Percentiles rank a stretch among this genome's conserved stretches.
phyloP scores from a whole-genome alignment of 2,329 filamentous ascomycete species.

The Periconia digitata region DNA sequence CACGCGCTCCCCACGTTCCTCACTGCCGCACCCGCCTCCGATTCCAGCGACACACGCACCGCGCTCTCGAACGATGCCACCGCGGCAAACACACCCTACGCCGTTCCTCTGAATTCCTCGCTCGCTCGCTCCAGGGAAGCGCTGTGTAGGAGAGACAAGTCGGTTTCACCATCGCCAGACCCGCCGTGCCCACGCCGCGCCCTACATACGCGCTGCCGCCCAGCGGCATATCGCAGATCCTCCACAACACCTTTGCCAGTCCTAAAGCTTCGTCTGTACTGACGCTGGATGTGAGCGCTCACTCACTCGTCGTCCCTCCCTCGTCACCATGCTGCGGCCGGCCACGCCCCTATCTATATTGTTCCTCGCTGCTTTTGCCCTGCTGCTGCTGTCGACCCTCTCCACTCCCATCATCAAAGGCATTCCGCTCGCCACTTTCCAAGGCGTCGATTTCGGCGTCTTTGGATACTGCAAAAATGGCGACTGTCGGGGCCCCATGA shows the following conservation, averaged over 20 bases:
- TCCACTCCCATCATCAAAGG: constrained; percentile 85
- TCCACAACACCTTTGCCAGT: constrained; percentile 18
- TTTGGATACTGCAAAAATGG: constrained; percentile 78
- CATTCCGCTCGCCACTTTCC: constrained; percentile 79
- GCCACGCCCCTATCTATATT: constrained; percentile 88
- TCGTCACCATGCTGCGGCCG: constrained; percentile 76
- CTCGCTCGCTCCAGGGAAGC: constrained; percentile 29
- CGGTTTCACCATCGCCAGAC: constrained; percentile 18
- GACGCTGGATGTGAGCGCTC: constrained; percentile 26
- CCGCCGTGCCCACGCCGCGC: neutral
- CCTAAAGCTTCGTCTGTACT: constrained; percentile 33
- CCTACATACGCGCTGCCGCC: neutral
- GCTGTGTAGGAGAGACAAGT: constrained; percentile 17
- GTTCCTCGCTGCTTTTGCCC: constrained; percentile 79
- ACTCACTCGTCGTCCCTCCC: constrained; percentile 17
- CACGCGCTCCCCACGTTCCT: neutral
- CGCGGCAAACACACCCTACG: constrained; percentile 26
- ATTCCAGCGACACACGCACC: no score
- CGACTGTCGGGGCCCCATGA: constrained; percentile 69
- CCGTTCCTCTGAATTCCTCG: constrained; percentile 23
- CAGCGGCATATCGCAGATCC: constrained; percentile 7
- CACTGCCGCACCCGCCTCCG: no score
- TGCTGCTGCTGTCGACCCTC: constrained; percentile 84
- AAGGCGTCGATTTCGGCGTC: constrained; percentile 82
- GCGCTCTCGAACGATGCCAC: constrained; percentile 23